A percentile compares a stretch with the other conserved stretches of the same genome.
These are phyloP conservation scores for Oleoguttula mirabilis DNA, from an alignment of 495 filamentous ascomycete species.

Conservation along the genomic window DNA sequence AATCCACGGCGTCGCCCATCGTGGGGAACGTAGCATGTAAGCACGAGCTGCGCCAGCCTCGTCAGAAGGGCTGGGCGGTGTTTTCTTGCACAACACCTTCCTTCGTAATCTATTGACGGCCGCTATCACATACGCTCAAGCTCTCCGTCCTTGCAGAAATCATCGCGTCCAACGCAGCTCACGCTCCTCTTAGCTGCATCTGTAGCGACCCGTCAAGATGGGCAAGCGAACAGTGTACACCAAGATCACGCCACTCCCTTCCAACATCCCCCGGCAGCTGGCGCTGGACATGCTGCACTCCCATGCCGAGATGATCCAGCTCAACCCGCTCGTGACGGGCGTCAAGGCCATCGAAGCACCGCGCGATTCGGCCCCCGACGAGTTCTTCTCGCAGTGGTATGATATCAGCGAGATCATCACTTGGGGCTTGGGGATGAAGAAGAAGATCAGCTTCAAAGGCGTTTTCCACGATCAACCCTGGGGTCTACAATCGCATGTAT, in stretches of 20 bases:
- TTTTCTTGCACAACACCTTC: no score
- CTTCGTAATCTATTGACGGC: no score
- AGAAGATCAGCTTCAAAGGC: conserved; percentile 30
- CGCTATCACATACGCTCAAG: no score
- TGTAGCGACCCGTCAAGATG: conserved; percentile 21
- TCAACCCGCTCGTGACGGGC: conserved; percentile 28
- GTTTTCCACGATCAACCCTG: conserved; percentile 30
- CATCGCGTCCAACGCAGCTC: no score
- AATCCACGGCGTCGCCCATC: no score
- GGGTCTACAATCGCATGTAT: conserved; percentile 30
- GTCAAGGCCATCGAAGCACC: conserved; percentile 27
- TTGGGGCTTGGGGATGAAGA: conserved; percentile 26
- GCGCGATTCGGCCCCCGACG: conserved; percentile 27
- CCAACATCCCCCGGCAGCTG: conserved; percentile 28
- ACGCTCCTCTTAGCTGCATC: no score
- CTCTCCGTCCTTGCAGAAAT: no score
- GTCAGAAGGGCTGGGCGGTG: no score
- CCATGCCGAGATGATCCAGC: conserved; percentile 29
- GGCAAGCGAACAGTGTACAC: conserved; percentile 26
- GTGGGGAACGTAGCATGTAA: no score
- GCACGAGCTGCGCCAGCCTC: no score
- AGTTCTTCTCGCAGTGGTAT: conserved; percentile 31
- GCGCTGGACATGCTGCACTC: conserved; percentile 32
- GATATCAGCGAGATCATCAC: conserved; percentile 30
- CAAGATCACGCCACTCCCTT: conserved; percentile 31